Evolutionary conservation across 2,329 filamentous ascomycete genomes (phyloP).

Genomic region (Peltaster fructicola): DNA sequence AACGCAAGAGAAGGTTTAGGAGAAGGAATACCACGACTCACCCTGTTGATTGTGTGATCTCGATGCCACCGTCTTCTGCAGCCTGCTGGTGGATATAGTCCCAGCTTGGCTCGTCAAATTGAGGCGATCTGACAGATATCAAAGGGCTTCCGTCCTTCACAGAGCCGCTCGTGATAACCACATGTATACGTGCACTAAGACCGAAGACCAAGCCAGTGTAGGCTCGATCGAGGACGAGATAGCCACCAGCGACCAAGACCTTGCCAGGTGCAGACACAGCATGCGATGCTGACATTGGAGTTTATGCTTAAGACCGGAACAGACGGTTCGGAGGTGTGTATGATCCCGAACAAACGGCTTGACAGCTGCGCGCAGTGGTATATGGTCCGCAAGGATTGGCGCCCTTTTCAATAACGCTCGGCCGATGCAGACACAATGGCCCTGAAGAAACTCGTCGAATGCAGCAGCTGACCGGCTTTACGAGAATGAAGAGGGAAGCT

Average conservation of each 20-base stretch:
- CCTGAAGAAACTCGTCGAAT: no score
- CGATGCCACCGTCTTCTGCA: constrained; percentile 58
- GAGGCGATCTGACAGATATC: constrained; percentile 76
- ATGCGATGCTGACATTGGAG: constrained; percentile 5
- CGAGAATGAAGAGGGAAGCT: no score
- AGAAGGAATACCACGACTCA: no score
- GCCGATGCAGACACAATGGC: no score
- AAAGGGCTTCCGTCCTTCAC: constrained; percentile 43
- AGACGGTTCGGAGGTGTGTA: constrained; percentile 1
- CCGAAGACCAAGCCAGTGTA: constrained; percentile 61
- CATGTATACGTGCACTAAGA: constrained; percentile 46
- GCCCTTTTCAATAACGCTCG: no score
- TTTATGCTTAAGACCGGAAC: constrained; percentile 7
- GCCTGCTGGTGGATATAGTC: constrained; percentile 61
- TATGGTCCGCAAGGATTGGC: no score
- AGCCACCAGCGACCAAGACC: constrained; percentile 85
- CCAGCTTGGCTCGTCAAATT: constrained; percentile 79
- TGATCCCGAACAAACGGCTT: no score
- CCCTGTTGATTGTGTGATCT: constrained; percentile 62
- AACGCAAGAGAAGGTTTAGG: constrained; percentile 2
- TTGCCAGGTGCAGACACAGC: constrained; percentile 82
- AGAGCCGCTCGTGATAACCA: constrained; percentile 36
- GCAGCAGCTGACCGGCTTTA: no score
- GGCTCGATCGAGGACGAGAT: constrained; percentile 75
- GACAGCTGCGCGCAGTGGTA: no score